Conservation (phyloP, 2,329 filamentous ascomycete genomes). For the Madurella mycetomatis region DNA sequence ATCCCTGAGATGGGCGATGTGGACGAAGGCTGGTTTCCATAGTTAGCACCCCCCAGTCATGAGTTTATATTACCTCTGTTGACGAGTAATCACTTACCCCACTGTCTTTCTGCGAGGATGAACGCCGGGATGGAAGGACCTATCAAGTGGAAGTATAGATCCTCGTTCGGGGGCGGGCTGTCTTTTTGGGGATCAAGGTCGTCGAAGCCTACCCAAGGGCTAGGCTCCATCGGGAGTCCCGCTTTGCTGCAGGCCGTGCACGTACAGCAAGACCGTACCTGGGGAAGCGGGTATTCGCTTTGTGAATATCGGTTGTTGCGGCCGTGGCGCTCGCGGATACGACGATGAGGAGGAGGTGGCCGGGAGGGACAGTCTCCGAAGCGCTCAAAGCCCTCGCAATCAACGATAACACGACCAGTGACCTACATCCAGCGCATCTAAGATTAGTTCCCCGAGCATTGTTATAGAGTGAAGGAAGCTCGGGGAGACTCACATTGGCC, state of each 20-base stretch:
- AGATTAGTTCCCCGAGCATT: background rate
- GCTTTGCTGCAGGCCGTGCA: constrained; percentile 35
- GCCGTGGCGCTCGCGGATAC: too few species aligned
- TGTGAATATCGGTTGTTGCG: background rate
- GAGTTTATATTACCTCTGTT: background rate
- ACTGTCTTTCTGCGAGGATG: constrained; percentile 41
- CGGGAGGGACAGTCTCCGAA: constrained; percentile 24
- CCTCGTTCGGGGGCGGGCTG: constrained; percentile 33
- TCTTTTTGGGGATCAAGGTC: constrained; percentile 36
- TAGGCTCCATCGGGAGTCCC: constrained; percentile 23
- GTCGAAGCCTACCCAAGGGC: constrained; percentile 39
- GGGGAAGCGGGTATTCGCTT: constrained; percentile 32
- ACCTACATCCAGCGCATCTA: background rate
- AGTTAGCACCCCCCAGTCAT: background rate
- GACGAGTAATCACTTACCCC: constrained; percentile 32
- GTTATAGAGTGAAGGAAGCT: constrained; percentile 23
- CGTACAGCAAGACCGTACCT: constrained; percentile 38
- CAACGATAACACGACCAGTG: constrained; percentile 39
- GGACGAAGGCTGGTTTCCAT: constrained; percentile 25
- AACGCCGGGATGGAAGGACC: constrained; percentile 45
- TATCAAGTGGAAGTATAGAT: constrained; percentile 42
- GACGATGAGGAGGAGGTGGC: background rate
- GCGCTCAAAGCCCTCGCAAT: constrained; percentile 39
- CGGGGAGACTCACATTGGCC: constrained; percentile 2
- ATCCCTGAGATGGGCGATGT: constrained; percentile 36